A percentile compares a stretch with the other conserved stretches of the same genome.
Evolutionary conservation across 345 rosid genomes (phyloP).

Genomic region (Eucalyptus regnans): DNA sequence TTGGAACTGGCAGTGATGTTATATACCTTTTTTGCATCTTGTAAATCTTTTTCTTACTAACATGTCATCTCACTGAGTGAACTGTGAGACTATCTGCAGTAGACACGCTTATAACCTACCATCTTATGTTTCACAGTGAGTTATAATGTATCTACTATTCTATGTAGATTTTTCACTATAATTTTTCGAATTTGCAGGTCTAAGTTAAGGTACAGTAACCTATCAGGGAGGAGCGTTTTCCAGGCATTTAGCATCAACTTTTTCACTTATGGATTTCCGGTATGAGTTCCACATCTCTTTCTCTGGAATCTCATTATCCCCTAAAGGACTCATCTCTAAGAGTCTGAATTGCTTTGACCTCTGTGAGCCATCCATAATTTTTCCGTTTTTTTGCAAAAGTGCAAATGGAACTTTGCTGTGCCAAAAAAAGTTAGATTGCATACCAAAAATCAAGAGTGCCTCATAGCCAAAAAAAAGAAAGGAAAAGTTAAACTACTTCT

Average conservation of each 20-base stretch:
- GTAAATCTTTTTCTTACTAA: background rate
- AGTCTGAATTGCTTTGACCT: background rate
- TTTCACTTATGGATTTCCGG: constrained; percentile 41
- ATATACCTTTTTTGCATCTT: background rate
- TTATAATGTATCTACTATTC: background rate
- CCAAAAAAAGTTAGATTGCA: background rate
- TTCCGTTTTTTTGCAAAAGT: background rate
- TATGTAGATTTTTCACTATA: background rate
- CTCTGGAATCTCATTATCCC: background rate
- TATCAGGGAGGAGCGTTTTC: constrained; percentile 21
- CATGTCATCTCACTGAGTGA: background rate
- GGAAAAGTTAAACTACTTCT: background rate
- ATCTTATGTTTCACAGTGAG: background rate
- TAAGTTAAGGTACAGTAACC: constrained; percentile 13
- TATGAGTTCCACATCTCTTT: background rate
- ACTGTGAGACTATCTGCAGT: background rate
- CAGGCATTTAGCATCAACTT: constrained; percentile 33
- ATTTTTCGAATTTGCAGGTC: constrained; percentile 8
- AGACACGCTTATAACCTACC: background rate
- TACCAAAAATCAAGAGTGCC: background rate
- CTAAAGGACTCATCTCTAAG: background rate
- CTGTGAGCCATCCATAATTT: background rate
- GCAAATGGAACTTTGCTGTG: background rate
- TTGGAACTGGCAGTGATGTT: background rate
- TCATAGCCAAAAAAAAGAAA: background rate